Percentiles rank a stretch among this genome's conserved stretches.
Evolutionary conservation across 768 basidiomycete genomes (phyloP).

Genomic region (Gloeopeniophorella convolvens): DNA sequence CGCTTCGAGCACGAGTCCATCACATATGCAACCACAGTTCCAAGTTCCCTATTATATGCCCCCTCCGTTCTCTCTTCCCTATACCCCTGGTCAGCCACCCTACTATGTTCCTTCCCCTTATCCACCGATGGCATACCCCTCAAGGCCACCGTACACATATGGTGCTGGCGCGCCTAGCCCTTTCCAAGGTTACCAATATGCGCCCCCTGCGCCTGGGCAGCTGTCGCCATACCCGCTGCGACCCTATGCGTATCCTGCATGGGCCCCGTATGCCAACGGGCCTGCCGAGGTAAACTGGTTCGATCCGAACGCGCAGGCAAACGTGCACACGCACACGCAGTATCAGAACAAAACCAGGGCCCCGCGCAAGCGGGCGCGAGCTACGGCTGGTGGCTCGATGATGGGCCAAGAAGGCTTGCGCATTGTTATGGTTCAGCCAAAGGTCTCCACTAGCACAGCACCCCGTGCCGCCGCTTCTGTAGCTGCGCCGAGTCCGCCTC

Average conservation of each 20-base stretch:
- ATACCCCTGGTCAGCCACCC: constrained; percentile 20
- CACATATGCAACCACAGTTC: constrained; percentile 21
- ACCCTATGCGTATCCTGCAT: constrained; percentile 21
- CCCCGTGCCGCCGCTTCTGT: not conserved
- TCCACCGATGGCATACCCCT: constrained; percentile 24
- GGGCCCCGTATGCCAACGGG: constrained; percentile 9
- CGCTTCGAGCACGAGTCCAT: constrained; percentile 19
- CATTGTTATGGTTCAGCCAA: constrained; percentile 15
- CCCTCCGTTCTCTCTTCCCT: constrained; percentile 30
- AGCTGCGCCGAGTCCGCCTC: too few species aligned
- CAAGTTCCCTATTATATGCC: constrained; percentile 35
- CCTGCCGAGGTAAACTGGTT: constrained; percentile 1
- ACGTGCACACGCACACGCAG: constrained; percentile 1
- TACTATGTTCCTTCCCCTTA: constrained; percentile 22
- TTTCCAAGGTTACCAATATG: constrained; percentile 8
- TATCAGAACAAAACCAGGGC: constrained; percentile 1
- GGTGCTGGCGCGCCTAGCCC: not conserved
- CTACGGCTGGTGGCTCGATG: not conserved
- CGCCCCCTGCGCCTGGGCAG: constrained; percentile 10
- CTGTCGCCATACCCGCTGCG: constrained; percentile 8
- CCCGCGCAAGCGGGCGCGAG: constrained; percentile 1
- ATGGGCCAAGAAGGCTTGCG: constrained; percentile 2
- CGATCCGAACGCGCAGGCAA: constrained; percentile 4
- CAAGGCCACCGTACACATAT: constrained; percentile 14
- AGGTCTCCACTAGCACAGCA: not conserved